Base-by-base conservation (phyloP, 495 filamentous ascomycete species). In the Aspergillus leporis region DNA sequence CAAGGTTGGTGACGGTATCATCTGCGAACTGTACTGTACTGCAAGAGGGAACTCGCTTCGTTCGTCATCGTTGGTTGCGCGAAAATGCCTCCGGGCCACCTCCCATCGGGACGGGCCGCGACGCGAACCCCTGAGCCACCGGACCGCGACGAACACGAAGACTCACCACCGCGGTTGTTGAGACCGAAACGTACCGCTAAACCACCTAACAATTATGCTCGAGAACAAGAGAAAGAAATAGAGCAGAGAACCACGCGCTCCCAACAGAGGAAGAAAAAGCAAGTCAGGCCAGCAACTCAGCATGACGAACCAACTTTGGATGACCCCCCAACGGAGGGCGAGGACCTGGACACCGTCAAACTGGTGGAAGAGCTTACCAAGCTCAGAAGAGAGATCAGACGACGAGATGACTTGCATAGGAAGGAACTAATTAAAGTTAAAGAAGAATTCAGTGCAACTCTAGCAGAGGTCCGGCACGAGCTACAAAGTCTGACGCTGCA, bases 341-440 rank as follows among this genome's bases (percentile, higher is more conserved):
- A 63, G 13, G 57, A 68, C 58, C 55, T 21, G 1, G 30, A 60
- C 43, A 45, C 36, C 18, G 5, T 23, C 14, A 36, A 36, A 21
- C 43, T 66, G 5, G 4, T 68, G 23, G 56, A 61, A 32, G 63
- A 68, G 28, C 30, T 68, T 19, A 23, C 38, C 25, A 65, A 66
- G 58, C 66, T 68, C 23, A 68, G 66, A 56, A 45, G 2, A 50
- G 66, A 68, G 18, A 68, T 66, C 58, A 68, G 58, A 51, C 51
- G 3, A 5, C 55, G 63, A 23, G 66, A 68, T 36, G 52, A 66
- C 5, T 19, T 61, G 18, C 58, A 68, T n/a, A 65, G 59, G 54
- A 46, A 63, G 62, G 62, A 67, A 5, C 56, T 67, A 3, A 59
- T 58, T 23, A 67, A 56, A 45, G 50, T 50, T 18, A 60, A 62